phyloP scores from a whole-genome alignment of 2,329 filamentous ascomycete species.

The Alternaria ventricosa region DNA sequence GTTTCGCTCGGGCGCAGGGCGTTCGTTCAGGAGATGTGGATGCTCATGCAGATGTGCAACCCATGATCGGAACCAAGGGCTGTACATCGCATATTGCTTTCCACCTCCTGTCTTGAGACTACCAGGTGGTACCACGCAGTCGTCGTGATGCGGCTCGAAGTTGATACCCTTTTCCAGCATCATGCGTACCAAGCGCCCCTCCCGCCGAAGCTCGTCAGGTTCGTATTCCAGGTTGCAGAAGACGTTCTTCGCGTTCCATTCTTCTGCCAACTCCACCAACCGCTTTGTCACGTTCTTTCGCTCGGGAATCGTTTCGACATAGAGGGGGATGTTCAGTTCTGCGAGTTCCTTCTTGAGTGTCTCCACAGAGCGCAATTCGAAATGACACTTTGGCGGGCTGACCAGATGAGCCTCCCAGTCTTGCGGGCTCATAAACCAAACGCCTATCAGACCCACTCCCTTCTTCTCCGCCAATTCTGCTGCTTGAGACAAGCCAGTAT shows the following conservation, averaged over 20 bases:
- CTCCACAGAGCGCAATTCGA: constrained; percentile 74
- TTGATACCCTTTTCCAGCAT: constrained; percentile 69
- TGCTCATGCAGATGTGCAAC: constrained; percentile 74
- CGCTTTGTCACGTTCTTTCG: constrained; percentile 67
- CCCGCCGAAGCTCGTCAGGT: constrained; percentile 84
- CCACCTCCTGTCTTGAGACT: constrained; percentile 70
- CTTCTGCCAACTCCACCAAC: constrained; percentile 69
- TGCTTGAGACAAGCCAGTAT: constrained; percentile 72
- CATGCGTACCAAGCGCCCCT: constrained; percentile 68
- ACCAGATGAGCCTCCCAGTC: constrained; percentile 84
- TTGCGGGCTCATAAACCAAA: constrained; percentile 83
- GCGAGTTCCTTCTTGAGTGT: constrained; percentile 71
- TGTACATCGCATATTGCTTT: constrained; percentile 83
- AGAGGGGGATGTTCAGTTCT: constrained; percentile 76
- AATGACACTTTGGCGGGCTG: constrained; percentile 76
- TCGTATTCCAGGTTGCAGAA: constrained; percentile 91
- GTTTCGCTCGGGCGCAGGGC: constrained; percentile 65
- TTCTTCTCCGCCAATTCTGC: constrained; percentile 69
- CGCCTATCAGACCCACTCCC: constrained; percentile 73
- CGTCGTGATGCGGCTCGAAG: constrained; percentile 79
- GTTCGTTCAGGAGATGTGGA: constrained; percentile 68
- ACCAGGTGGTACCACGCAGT: constrained; percentile 81
- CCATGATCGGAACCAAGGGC: constrained; percentile 83
- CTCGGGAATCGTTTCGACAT: constrained; percentile 73
- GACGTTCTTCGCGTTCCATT: constrained; percentile 77